These are phyloP conservation scores for Hypoxylon subgilvum DNA, from an alignment of 495 filamentous ascomycete species.

Conservation along the genomic window DNA sequence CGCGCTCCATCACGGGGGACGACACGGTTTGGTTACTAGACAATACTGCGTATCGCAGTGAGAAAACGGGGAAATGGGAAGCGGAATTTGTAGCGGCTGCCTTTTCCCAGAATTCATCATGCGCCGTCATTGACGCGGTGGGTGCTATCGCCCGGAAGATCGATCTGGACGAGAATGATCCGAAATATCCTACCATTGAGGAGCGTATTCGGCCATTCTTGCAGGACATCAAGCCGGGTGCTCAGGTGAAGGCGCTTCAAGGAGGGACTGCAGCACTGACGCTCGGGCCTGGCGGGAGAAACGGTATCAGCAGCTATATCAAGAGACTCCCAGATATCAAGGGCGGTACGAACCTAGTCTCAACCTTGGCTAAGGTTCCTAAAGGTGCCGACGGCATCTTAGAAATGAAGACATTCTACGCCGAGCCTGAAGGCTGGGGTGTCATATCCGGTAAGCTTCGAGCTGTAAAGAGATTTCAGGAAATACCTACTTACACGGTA, in stretches of 20 bases:
- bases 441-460: slow-evolving; percentile 70
- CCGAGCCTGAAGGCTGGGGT: slow-evolving; percentile 80
- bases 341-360: slow-evolving; percentile 48
- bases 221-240: slow-evolving; percentile 72
- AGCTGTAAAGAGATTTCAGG: background rate
- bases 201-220: slow-evolving; percentile 77
- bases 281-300: slow-evolving; percentile 71
- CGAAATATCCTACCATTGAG: slow-evolving; percentile 68
- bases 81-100: slow-evolving; percentile 81
- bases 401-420: slow-evolving; percentile 71
- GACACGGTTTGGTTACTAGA: slow-evolving; percentile 89
- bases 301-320: slow-evolving; percentile 71
- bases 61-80: slow-evolving; percentile 62
- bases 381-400: slow-evolving; percentile 54
- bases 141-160: slow-evolving; percentile 73
- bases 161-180: slow-evolving; percentile 68
- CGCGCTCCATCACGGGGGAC: slow-evolving; percentile 44
- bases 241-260: slow-evolving; percentile 61
- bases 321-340: slow-evolving; percentile 49
- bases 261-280: slow-evolving; percentile 58
- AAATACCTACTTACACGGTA: slow-evolving; percentile 17
- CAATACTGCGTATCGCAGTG: slow-evolving; percentile 77
- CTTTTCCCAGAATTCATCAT: slow-evolving; percentile 72
- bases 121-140: slow-evolving; percentile 68
- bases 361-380: slow-evolving; percentile 54